Conservation (phyloP, 2,329 filamentous ascomycete species). For the Aureobasidium sp. region DNA sequence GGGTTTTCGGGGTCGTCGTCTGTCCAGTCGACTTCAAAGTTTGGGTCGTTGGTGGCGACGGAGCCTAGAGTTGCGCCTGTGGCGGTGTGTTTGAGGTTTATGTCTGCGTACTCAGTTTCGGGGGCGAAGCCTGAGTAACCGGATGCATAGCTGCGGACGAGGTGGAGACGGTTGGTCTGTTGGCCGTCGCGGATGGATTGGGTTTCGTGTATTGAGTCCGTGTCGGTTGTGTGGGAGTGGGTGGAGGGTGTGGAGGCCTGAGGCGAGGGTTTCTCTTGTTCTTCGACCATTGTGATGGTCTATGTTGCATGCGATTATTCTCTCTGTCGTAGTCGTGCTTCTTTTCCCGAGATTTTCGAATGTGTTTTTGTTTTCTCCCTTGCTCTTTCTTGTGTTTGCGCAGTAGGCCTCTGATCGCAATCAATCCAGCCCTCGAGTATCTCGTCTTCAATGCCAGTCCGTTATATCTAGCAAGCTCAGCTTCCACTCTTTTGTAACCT, state of each 20-base stretch:
- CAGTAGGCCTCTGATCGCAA: background rate
- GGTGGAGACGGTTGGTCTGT: background rate
- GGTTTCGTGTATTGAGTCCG: background rate
- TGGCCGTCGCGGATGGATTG: slow-evolving; percentile 6
- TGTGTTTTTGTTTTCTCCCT: background rate
- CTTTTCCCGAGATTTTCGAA: background rate
- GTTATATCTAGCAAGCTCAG: background rate
- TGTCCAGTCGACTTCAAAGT: slow-evolving; percentile 68
- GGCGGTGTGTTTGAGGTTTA: slow-evolving; percentile 8
- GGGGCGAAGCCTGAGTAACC: slow-evolving; percentile 6
- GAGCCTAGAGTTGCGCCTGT: slow-evolving; percentile 11
- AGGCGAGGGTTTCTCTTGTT: background rate
- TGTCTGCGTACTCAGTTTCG: slow-evolving; percentile 13
- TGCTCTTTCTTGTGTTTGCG: background rate
- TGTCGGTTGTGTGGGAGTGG: background rate
- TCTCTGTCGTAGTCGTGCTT: background rate
- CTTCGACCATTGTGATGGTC: slow-evolving; percentile 6
- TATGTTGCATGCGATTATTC: no score
- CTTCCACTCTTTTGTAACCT: background rate
- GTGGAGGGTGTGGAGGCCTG: background rate
- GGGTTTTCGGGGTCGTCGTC: slow-evolving; percentile 59
- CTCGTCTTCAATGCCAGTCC: background rate
- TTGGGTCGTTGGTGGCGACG: slow-evolving; percentile 39
- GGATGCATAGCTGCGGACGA: slow-evolving; percentile 16
- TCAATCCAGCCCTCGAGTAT: background rate